Base-by-base conservation (phyloP, 2,329 filamentous ascomycete genomes). In the Pyricularia pennisetigena region DNA sequence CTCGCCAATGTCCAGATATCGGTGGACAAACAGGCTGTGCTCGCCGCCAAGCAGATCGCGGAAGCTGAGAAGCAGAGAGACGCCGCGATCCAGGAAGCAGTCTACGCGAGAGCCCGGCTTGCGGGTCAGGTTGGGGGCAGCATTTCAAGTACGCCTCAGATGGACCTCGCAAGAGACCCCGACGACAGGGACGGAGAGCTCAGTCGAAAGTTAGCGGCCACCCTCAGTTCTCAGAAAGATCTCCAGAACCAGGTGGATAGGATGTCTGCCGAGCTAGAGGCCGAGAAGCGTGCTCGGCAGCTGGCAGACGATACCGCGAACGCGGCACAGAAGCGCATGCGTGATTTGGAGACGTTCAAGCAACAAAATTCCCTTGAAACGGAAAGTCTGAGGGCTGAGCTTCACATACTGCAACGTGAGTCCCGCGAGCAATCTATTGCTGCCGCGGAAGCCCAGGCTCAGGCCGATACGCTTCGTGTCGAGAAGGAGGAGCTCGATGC, bases 31-130 rank as follows among this genome's bases (percentile, higher is more conserved):
- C 95, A 98, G 79, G 91, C 93, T 14, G 83, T 92, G 8, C 82
- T 92, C 68, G 94, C 95, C 9, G 93, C 94, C 0, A 94, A 90
- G 77, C 88, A 94, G 70, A 94, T 99, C 70, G 94, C 94, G 1
- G 94, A 97, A 76, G 90, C 96, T 1, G 95, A 99, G 76, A 94
- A 92, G 76, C 95, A 99, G 80, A 87, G 96, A 66, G 95, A 99
- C 78, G 89, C 90, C 59, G 95, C 95, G n/a, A 89, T 99, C 68
- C 91, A 90, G 73, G 96, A 99, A 79, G 95, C 95, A 0, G 91
- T 95, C 0, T 98, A 98, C 78, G 92, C 94, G 41, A 97, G 96
- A 76, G 93, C 96, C 2, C 97, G 93, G 76, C 82, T 97, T 67
- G 94, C 94, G 32, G 94, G 93, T 8, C 90, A 93, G 71, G 74